These are phyloP conservation scores for Rosa multiflora DNA, from an alignment of 306 rosid genomes.

Conservation along the genomic window DNA sequence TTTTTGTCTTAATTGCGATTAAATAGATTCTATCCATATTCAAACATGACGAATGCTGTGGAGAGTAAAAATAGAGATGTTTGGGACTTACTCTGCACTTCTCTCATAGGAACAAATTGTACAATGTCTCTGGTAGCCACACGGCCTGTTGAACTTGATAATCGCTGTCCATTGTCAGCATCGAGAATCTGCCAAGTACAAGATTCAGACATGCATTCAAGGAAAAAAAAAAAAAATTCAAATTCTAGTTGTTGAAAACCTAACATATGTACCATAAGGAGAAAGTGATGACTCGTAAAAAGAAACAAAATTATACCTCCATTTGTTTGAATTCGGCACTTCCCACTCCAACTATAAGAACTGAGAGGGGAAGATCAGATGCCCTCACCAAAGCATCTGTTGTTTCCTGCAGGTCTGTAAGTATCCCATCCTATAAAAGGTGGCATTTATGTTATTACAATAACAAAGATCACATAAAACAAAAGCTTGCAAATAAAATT, in stretches of 20 bases:
- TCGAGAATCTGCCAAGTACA: slow-evolving; percentile 57
- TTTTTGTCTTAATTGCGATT: not conserved
- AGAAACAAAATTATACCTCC: slow-evolving; percentile 52
- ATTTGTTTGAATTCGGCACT: slow-evolving; percentile 68
- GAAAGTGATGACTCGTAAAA: not conserved
- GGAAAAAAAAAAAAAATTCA: not conserved
- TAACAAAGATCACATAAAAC: not conserved
- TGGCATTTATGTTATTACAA: not conserved
- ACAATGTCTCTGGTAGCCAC: slow-evolving; percentile 80
- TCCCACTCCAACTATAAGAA: slow-evolving; percentile 91
- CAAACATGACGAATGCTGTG: not conserved
- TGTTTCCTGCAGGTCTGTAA: slow-evolving; percentile 89
- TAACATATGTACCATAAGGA: not conserved
- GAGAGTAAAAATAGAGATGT: not conserved
- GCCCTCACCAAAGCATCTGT: slow-evolving; percentile 72
- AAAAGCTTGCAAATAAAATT: not conserved
- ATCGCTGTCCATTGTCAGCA: slow-evolving; percentile 63
- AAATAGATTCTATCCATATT: not conserved
- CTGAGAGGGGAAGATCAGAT: slow-evolving; percentile 87
- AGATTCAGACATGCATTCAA: not conserved
- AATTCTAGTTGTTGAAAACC: not conserved
- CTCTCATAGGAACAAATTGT: slow-evolving; percentile 81
- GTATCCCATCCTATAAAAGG: slow-evolving; percentile 73
- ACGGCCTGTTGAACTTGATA: slow-evolving; percentile 68
- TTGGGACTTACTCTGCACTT: slow-evolving; percentile 59